These are phyloP conservation scores for Hypericum androsaemum DNA, from an alignment of 345 rosid species.

Conservation along the genomic window DNA sequence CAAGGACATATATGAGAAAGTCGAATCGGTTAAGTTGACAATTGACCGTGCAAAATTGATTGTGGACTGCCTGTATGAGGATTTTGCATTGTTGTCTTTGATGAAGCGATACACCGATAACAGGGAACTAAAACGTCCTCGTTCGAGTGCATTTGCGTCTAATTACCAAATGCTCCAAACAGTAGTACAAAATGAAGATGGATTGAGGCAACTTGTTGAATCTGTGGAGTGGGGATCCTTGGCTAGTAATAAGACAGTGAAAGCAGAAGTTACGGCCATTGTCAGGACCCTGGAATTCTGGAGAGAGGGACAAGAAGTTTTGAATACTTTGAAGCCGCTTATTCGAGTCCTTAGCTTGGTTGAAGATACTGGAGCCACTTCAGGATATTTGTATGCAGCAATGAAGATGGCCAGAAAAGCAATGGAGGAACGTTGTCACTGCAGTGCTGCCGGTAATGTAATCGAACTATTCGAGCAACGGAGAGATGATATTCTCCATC, in stretches of 20 bases:
- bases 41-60: background rate
- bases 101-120: conserved; percentile 6
- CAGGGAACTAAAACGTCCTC: conserved; percentile 1
- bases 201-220: conserved; percentile 4
- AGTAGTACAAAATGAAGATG: background rate
- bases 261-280: background rate
- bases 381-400: conserved; percentile 2
- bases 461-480: background rate
- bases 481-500: conserved; percentile 3
- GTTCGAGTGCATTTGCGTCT: background rate
- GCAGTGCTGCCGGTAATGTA: background rate
- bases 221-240: background rate
- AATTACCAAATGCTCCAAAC: conserved; percentile 8
- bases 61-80: background rate
- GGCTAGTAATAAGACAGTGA: background rate
- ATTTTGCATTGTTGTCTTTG: conserved; percentile 5
- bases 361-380: background rate
- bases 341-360: background rate
- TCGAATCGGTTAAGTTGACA: background rate
- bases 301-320: background rate
- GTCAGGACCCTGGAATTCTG: background rate
- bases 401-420: background rate
- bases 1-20: background rate
- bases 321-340: background rate
- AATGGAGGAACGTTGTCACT: background rate